These are phyloP conservation scores for Phyllostachys edulis DNA, from an alignment of 176 grass and related monocot genomes.

Conservation along the genomic window DNA sequence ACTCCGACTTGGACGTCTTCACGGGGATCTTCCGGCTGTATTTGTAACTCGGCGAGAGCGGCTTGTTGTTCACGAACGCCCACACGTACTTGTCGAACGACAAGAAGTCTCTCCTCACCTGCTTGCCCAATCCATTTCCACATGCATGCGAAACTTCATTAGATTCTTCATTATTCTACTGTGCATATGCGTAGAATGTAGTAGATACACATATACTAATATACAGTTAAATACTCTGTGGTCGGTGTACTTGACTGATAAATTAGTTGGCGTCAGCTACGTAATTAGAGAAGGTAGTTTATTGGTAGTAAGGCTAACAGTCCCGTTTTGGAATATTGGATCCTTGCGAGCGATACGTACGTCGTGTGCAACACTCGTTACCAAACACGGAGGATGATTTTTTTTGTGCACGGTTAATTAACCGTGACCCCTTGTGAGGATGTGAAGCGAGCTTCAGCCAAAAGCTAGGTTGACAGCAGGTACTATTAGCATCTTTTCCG, in stretches of 20 bases:
- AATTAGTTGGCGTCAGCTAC: background rate
- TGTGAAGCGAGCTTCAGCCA: background rate
- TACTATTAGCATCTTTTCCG: slow-evolving; percentile 1
- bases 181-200: background rate
- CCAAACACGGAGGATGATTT: background rate
- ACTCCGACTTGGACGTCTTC: slow-evolving; percentile 97
- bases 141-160: background rate
- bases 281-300: background rate
- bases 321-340: slow-evolving; percentile 22
- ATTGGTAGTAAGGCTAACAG: slow-evolving; percentile 26
- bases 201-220: background rate
- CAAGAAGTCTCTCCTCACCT: slow-evolving; percentile 61
- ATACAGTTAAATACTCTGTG: background rate
- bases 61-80: slow-evolving; percentile 85
- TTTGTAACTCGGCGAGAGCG: slow-evolving; percentile 76
- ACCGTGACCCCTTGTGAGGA: background rate
- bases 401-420: background rate
- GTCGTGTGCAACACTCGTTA: background rate
- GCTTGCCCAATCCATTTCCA: background rate
- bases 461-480: background rate
- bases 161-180: background rate
- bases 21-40: slow-evolving; percentile 89
- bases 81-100: slow-evolving; percentile 82
- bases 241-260: slow-evolving; percentile 4
- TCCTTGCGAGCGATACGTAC: background rate